A percentile compares a stretch with the other conserved stretches of the same genome.
phyloP scores from a whole-genome alignment of 1,139 yeast genomes.

The Yamadazyma conglobata region DNA sequence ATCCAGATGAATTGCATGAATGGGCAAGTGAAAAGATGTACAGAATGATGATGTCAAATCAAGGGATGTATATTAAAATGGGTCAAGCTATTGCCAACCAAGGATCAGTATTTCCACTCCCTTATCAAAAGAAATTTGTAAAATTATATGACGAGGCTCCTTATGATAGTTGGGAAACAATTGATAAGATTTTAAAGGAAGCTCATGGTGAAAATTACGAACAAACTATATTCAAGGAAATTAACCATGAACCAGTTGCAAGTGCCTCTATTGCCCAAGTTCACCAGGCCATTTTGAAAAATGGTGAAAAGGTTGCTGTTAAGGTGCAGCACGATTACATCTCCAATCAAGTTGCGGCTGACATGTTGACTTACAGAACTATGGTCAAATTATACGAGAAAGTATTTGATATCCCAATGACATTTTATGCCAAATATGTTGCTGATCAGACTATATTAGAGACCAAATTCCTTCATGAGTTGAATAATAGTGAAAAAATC shows the following conservation, averaged over 20 bases:
- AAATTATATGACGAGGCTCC: slow-evolving; percentile 71
- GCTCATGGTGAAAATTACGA: slow-evolving; percentile 49
- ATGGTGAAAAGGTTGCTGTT: slow-evolving; percentile 58
- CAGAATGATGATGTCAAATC: slow-evolving; percentile 51
- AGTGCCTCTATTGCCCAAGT: slow-evolving; percentile 78
- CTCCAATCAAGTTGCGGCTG: slow-evolving; percentile 53
- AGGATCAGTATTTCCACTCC: slow-evolving; percentile 62
- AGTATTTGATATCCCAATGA: slow-evolving; percentile 63
- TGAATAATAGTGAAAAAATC: slow-evolving; percentile 43
- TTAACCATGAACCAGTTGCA: slow-evolving; percentile 58
- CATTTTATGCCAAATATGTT: slow-evolving; percentile 54
- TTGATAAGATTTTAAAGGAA: slow-evolving; percentile 42
- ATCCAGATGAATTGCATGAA: slow-evolving; percentile 54
- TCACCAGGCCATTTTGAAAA: slow-evolving; percentile 49
- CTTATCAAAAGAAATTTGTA: slow-evolving; percentile 53
- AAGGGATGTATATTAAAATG: slow-evolving; percentile 71
- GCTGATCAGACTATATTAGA: slow-evolving; percentile 58
- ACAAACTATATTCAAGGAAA: slow-evolving; percentile 37
- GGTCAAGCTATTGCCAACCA: slow-evolving; percentile 78
- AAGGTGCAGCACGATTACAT: slow-evolving; percentile 68
- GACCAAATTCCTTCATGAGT: slow-evolving; percentile 57
- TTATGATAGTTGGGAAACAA: slow-evolving; percentile 54
- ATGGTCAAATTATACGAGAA: slow-evolving; percentile 53
- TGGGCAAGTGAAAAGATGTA: slow-evolving; percentile 55
- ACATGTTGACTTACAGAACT: slow-evolving; percentile 53